A percentile compares a stretch with the other conserved stretches of the same genome.
Evolutionary conservation across 371 early-diverging fungal genomes (phyloP).

Genomic region (Rhizopus sp.): DNA sequence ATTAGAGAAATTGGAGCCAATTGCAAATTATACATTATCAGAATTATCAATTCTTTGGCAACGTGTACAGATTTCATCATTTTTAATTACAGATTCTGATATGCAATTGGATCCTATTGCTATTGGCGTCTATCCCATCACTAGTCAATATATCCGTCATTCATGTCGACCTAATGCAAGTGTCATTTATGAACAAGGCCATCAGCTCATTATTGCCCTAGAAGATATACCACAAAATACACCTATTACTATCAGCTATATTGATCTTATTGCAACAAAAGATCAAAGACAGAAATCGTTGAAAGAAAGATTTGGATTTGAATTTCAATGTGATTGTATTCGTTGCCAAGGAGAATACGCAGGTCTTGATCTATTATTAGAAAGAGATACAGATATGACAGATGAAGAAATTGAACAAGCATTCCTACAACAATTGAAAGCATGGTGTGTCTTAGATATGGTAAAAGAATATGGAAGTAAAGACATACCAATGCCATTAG

Average conservation of each 20-base stretch:
- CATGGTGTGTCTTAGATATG: conserved; percentile 33
- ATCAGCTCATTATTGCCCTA: conserved; percentile 55
- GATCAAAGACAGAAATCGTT: conserved; percentile 55
- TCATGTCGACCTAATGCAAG: conserved; percentile 80
- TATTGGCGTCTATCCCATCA: conserved; percentile 74
- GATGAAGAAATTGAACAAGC: conserved; percentile 6
- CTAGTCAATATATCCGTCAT: conserved; percentile 73
- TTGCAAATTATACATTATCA: too few relatives aligned
- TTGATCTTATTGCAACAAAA: conserved; percentile 63
- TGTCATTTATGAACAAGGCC: conserved; percentile 52
- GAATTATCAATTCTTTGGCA: conserved; percentile 19
- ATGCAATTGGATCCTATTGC: conserved; percentile 63
- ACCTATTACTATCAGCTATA: conserved; percentile 74
- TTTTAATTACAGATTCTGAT: conserved; percentile 34
- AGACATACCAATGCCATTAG: not conserved
- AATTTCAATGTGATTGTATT: conserved; percentile 26
- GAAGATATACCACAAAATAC: conserved; percentile 64
- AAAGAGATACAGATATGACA: not conserved
- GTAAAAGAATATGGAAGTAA: conserved; percentile 18
- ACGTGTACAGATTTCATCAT: conserved; percentile 19
- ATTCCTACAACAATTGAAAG: conserved; percentile 19
- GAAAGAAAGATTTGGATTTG: conserved; percentile 32
- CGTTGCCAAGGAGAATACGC: conserved; percentile 24
- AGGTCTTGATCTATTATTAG: conserved; percentile 10
- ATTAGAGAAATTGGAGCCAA: too few relatives aligned